Base-by-base conservation (phyloP, 1,284 basidiomycete species). In the Wolfiporia cocos region DNA sequence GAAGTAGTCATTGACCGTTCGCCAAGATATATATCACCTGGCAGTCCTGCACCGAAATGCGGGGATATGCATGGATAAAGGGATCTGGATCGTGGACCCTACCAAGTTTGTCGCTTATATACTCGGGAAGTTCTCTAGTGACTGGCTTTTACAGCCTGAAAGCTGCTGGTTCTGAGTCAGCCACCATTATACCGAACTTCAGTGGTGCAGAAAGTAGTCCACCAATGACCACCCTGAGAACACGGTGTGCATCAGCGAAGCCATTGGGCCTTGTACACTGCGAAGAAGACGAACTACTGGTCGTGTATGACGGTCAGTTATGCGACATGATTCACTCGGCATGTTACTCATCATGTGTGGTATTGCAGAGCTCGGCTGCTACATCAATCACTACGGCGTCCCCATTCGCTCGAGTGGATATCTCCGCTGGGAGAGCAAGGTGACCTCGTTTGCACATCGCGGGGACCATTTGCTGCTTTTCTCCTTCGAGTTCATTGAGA, bases 351-450 rank as follows among this genome's bases (percentile, higher is more conserved):
- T 26, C 21, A 17, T 39, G 17, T 28, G 12, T 15, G 12, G 18
- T 14, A 28, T 14, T 18, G 19, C 48, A 70, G 70, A 68, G 22
- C 56, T 87, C 29, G 87, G 85, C 11, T 86, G 76, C 53, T 89
- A 84, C 58, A 75, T 88, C 52, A 74, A 80, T 42, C 79, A 77
- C 42, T 70, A 78, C 49, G 87, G 87, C 4, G 57, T 66, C 3
- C 85, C 84, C 2, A 67, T 64, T 12, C 81, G 85, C 30, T 69
- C 69, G 30, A 70, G 67, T 9, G 70, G 72, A 1, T 86, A 76
- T 55, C 73, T 89, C 43, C 80, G 76, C 40, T 90, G 86, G 86
- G 86, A 90, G 63, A 72, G 71, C 43, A 76, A 70, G 46, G 83
- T 79, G 9, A 63, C 58, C 2, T 67, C 78, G 3, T 88, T 71